Base-by-base conservation (phyloP, 805 yeast genomes). In the Priceomyces carsonii region DNA sequence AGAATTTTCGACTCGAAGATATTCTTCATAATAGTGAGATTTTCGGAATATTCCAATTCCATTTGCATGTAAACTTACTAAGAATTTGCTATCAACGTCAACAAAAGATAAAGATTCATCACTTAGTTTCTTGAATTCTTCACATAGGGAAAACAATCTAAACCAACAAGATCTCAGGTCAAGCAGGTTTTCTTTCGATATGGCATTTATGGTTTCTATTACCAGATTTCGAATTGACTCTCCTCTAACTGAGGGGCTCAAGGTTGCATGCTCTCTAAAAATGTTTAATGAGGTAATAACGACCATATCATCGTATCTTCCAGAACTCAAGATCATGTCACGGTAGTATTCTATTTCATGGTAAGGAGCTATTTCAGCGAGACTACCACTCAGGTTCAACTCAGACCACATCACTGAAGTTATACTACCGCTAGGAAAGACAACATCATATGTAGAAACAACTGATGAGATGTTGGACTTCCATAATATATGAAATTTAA, bases 101-200 rank as follows among this genome's bases (percentile, higher is more conserved):
- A 60, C 58, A 1, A 84, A 50, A 1, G 79, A 63, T 24, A 86
- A 65, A 0, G 82, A 70, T 48, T 85, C 93, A 39, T 73, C 70
- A 13, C 79, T 67, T 30, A 72, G 70, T 39, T 75, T 82, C 39
- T 73, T 74, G 35, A 85, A 67, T 49, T 89, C 96, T 37, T 74
- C 76, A 52, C 95, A 82, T 17, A 89, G 65, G 2, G 85, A 71
- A 39, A 80, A 82, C 38, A 90, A 73, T 40, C 82, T 78, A 21
- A 74, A 65, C 85, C 95, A 81, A 47, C 80, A 80, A 19, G 70
- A 70, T 31, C 65, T 65, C 2, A 18, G 30, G 22, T 35, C 39
- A 20, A 61, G 57, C 22, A 60, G 54, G 27, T 58, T 61, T 19
- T 58, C 59, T 21, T 46, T 32, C 13, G 43, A 35, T 30, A 34